Conservation (phyloP, 495 filamentous ascomycete genomes). For the Aspergillus egyptiacus region DNA sequence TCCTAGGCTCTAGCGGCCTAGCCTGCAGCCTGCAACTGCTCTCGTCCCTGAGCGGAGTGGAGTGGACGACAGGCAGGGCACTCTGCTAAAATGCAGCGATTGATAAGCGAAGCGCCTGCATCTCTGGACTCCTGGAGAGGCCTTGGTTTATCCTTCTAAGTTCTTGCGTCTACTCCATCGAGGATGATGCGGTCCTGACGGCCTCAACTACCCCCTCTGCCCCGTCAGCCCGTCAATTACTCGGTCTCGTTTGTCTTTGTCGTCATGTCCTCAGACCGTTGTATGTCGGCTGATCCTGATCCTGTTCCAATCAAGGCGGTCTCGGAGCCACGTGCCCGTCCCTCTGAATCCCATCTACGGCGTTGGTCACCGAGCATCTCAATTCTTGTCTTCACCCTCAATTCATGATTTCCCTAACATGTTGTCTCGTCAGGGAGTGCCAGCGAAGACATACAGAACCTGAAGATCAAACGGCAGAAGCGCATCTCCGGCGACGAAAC, state of each 20-base stretch:
- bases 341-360: constrained; percentile 12
- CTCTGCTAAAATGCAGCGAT: constrained; percentile 1
- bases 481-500: constrained; percentile 20
- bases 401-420: constrained; percentile 2
- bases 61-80: too few relatives aligned
- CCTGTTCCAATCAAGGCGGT: constrained; percentile 9
- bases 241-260: too few relatives aligned
- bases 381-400: neutral
- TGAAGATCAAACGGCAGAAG: constrained; percentile 24
- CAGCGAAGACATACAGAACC: constrained; percentile 15
- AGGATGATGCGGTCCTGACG: constrained; percentile 25
- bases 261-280: constrained; percentile 29
- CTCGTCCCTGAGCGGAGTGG: constrained; percentile 1
- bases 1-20: too few relatives aligned
- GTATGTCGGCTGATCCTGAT: constrained; percentile 15
- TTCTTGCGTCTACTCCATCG: constrained; percentile 15
- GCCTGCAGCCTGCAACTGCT: too few relatives aligned
- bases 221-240: neutral
- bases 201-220: neutral
- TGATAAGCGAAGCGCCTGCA: constrained; percentile 7
- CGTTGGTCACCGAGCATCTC: constrained; percentile 8
- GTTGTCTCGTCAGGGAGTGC: constrained; percentile 19
- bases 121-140: neutral
- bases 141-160: constrained; percentile 5
- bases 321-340: constrained; percentile 3